These are phyloP conservation scores for Dactylellina leptospora DNA, from an alignment of 2,329 filamentous ascomycete genomes.

Conservation along the genomic window DNA sequence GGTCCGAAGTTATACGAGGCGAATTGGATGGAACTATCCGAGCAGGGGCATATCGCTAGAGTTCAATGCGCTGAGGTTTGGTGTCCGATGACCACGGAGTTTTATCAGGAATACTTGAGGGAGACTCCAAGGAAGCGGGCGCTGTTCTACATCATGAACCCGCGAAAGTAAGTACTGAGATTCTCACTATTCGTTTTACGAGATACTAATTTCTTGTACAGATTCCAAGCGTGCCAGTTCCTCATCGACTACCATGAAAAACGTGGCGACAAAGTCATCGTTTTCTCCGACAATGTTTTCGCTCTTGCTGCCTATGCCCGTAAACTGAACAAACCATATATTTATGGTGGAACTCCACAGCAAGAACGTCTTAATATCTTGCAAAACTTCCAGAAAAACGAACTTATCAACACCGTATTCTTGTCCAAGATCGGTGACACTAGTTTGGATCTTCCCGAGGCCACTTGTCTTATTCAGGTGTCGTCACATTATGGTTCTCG, in stretches of 20 bases:
- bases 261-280: slow-evolving; percentile 95
- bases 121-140: slow-evolving; percentile 71
- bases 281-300: slow-evolving; percentile 97
- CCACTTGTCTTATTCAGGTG: slow-evolving; percentile 95
- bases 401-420: slow-evolving; percentile 89
- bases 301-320: slow-evolving; percentile 85
- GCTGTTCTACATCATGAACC: slow-evolving; percentile 94
- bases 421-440: slow-evolving; percentile 98
- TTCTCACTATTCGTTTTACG: background rate
- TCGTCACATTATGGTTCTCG: slow-evolving; percentile 97
- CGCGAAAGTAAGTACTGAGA: slow-evolving; percentile 71
- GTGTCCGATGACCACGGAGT: slow-evolving; percentile 99
- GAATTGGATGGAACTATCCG: slow-evolving; percentile 98
- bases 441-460: slow-evolving; percentile 94
- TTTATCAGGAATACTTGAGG: slow-evolving; percentile 90
- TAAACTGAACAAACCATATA: slow-evolving; percentile 85
- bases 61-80: slow-evolving; percentile 99
- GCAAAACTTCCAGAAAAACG: slow-evolving; percentile 94
- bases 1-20: slow-evolving; percentile 97
- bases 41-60: slow-evolving; percentile 94
- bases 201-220: slow-evolving; percentile 12
- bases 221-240: slow-evolving; percentile 89
- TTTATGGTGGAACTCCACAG: slow-evolving; percentile 88
- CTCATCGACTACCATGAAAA: slow-evolving; percentile 98
- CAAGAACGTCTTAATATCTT: slow-evolving; percentile 85